Percentiles rank a stretch among this genome's conserved stretches.
phyloP scores from a whole-genome alignment of 2,329 filamentous ascomycete species.

The Xylogone sp. region DNA sequence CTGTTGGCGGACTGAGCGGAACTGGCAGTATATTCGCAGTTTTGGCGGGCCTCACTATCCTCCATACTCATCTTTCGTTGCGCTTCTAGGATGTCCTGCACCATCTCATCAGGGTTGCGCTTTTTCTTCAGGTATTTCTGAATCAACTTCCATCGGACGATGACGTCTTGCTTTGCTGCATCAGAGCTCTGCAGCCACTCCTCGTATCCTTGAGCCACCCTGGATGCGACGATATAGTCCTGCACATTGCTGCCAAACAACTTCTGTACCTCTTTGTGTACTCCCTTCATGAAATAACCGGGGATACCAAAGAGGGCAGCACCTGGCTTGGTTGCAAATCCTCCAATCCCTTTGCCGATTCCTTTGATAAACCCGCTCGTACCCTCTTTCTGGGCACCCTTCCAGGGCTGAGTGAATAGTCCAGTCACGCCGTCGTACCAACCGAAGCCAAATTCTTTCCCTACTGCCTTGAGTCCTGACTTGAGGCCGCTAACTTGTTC shows the following conservation, averaged over 20 bases:
- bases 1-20: constrained; percentile 10
- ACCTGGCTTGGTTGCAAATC: constrained; percentile 71
- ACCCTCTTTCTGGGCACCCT: constrained; percentile 61
- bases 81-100: constrained; percentile 19
- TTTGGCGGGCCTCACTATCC: constrained; percentile 11
- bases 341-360: constrained; percentile 75
- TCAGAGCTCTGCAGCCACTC: constrained; percentile 51
- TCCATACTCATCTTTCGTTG: constrained; percentile 18
- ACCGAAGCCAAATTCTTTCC: constrained; percentile 70
- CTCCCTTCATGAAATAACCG: constrained; percentile 74
- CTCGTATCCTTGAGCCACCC: constrained; percentile 68
- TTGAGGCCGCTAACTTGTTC: constrained; percentile 74
- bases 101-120: constrained; percentile 16
- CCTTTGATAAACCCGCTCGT: constrained; percentile 70
- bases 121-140: constrained; percentile 24
- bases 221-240: constrained; percentile 73
- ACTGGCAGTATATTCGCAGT: constrained; percentile 9
- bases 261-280: constrained; percentile 71
- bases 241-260: constrained; percentile 65
- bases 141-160: constrained; percentile 47
- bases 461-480: constrained; percentile 70
- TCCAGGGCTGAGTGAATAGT: constrained; percentile 70
- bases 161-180: constrained; percentile 58
- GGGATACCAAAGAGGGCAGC: constrained; percentile 66
- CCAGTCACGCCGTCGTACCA: constrained; percentile 79